These are phyloP conservation scores for Pezicula carpinea DNA, from an alignment of 2,329 filamentous ascomycete species.

Conservation along the genomic window DNA sequence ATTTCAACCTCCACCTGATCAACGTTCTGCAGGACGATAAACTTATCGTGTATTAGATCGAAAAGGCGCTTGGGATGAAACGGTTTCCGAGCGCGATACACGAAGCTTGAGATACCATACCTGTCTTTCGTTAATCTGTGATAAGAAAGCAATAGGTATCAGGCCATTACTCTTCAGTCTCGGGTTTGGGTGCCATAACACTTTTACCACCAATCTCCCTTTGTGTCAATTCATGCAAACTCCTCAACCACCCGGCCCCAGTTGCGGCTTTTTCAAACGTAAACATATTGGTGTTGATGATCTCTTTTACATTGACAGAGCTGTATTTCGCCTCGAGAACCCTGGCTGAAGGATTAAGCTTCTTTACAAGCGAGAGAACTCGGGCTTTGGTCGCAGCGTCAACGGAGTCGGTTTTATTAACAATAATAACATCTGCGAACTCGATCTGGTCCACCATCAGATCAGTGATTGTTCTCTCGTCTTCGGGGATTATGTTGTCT, in stretches of 20 bases:
- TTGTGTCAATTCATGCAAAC: conserved; percentile 63
- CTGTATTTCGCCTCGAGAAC: conserved; percentile 56
- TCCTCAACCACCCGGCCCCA: conserved; percentile 66
- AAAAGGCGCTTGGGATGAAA: conserved; percentile 37
- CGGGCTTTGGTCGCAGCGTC: conserved; percentile 38
- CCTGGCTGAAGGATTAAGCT: conserved; percentile 63
- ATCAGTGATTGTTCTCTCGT: conserved; percentile 70
- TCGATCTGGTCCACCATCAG: conserved; percentile 75
- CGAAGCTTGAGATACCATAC: conserved; percentile 67
- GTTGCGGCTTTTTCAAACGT: conserved; percentile 59
- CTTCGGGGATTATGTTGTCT: conserved; percentile 59
- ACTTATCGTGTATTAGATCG: conserved; percentile 38
- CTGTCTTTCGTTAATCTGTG: conserved; percentile 21
- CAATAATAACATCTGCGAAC: conserved; percentile 67
- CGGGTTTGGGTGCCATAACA: conserved; percentile 59
- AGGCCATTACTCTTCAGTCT: conserved; percentile 55
- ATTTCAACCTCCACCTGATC: conserved; percentile 22
- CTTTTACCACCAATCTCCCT: conserved; percentile 50
- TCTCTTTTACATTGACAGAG: conserved; percentile 50
- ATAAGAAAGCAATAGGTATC: conserved; percentile 12
- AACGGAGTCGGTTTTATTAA: conserved; percentile 54
- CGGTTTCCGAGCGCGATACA: conserved; percentile 57
- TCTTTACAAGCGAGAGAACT: conserved; percentile 49
- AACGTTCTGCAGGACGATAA: conserved; percentile 34
- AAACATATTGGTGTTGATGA: conserved; percentile 63